Conservation (phyloP, 2,329 filamentous ascomycete species). For the Diplodia sapinea region DNA sequence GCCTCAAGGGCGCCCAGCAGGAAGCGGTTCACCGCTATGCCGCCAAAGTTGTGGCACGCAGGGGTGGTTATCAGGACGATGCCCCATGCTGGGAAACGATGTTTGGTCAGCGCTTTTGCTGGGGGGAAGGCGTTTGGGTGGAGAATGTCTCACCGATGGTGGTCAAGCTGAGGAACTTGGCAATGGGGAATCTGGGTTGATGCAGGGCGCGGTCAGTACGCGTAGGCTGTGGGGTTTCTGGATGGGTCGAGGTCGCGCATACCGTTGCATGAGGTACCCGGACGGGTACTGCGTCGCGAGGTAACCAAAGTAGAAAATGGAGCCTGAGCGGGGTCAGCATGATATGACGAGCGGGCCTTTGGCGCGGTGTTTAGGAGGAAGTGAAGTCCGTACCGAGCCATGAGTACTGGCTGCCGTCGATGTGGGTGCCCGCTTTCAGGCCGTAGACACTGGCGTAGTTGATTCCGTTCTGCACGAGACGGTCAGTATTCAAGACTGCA, state of each 20-base stretch:
- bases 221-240: background rate
- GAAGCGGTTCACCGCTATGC: slow-evolving; percentile 47
- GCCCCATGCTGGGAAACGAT: slow-evolving; percentile 43
- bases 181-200: slow-evolving; percentile 47
- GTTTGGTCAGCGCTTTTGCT: background rate
- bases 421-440: slow-evolving; percentile 54
- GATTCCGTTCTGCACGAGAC: slow-evolving; percentile 48
- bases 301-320: slow-evolving; percentile 60
- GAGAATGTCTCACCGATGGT: slow-evolving; percentile 42
- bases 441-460: slow-evolving; percentile 60
- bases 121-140: background rate
- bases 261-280: slow-evolving; percentile 52
- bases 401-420: slow-evolving; percentile 58
- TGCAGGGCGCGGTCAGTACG: slow-evolving; percentile 5
- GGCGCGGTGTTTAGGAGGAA: background rate
- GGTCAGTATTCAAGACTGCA: background rate
- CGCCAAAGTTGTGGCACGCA: slow-evolving; percentile 49
- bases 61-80: slow-evolving; percentile 51
- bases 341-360: too few species aligned
- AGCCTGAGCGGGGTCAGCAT: slow-evolving; percentile 36
- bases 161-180: slow-evolving; percentile 52
- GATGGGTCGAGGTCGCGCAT: background rate
- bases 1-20: slow-evolving; percentile 47
- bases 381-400: slow-evolving; percentile 50
- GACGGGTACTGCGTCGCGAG: slow-evolving; percentile 54